These are phyloP conservation scores for Boletus rubroflammeus DNA, from an alignment of 768 basidiomycete genomes.

Conservation along the genomic window DNA sequence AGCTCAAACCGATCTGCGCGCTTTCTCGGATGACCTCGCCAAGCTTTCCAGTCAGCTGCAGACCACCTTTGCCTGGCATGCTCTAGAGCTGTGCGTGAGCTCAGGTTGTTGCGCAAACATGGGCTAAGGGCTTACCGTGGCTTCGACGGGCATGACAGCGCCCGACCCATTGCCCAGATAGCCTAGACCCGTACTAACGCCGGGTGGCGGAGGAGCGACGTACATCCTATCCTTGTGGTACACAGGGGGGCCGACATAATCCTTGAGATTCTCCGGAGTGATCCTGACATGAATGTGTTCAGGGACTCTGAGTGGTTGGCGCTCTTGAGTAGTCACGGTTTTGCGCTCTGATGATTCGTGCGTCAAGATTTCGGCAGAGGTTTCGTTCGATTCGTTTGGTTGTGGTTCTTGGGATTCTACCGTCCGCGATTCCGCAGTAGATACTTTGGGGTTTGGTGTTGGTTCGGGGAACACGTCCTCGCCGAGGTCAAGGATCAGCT, in stretches of 20 bases:
- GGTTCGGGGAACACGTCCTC: conserved; percentile 84
- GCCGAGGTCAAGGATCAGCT: conserved; percentile 85
- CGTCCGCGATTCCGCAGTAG: conserved; percentile 28
- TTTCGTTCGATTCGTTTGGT: conserved; percentile 34
- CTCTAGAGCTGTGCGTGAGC: conserved; percentile 43
- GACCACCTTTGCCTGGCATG: conserved; percentile 93
- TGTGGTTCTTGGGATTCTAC: conserved; percentile 53
- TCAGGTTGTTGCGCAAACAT: not conserved
- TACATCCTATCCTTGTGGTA: conserved; percentile 97
- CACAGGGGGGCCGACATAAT: conserved; percentile 93
- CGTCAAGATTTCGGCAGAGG: conserved; percentile 13
- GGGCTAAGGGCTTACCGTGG: conserved; percentile 55
- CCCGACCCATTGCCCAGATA: conserved; percentile 96
- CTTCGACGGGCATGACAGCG: conserved; percentile 96
- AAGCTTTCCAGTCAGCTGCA: conserved; percentile 94
- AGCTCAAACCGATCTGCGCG: conserved; percentile 91
- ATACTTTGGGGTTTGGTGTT: conserved; percentile 13
- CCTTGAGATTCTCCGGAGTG: conserved; percentile 84
- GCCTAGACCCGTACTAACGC: conserved; percentile 92
- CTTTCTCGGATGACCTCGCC: conserved; percentile 97
- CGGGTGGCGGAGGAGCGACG: conserved; percentile 72
- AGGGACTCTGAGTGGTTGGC: conserved; percentile 81
- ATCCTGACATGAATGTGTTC: conserved; percentile 74
- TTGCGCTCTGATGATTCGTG: conserved; percentile 37
- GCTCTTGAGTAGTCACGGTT: conserved; percentile 70